A percentile compares a stretch with the other conserved stretches of the same genome.
Evolutionary conservation across 257 asterid genomes (phyloP).

Genomic region (Linaria vulgaris): DNA sequence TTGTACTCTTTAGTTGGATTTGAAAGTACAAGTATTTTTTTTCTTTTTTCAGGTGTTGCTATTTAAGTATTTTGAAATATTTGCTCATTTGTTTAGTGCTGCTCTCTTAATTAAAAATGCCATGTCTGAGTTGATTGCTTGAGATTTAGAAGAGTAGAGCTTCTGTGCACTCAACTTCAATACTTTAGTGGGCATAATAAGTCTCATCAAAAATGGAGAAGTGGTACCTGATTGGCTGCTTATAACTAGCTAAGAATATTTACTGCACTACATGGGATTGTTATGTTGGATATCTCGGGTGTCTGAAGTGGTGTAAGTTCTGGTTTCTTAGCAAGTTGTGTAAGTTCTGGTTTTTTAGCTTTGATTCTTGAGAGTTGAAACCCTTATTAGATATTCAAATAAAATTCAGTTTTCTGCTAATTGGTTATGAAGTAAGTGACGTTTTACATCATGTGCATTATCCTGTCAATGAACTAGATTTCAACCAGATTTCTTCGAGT

Average conservation of each 20-base stretch:
- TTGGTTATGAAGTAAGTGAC: slow-evolving; percentile 1
- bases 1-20: not conserved
- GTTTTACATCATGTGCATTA: not conserved
- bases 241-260: slow-evolving; percentile 4
- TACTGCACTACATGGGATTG: not conserved
- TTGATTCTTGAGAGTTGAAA: not conserved
- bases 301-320: not conserved
- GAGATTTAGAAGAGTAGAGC: slow-evolving; percentile 7
- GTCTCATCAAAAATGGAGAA: not conserved
- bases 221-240: not conserved
- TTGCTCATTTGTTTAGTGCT: slow-evolving; percentile 1
- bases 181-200: no score
- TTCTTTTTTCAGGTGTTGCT: not conserved
- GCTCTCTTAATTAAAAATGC: not conserved
- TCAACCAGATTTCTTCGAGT: slow-evolving; percentile 12
- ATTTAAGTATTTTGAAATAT: not conserved
- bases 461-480: slow-evolving; percentile 13
- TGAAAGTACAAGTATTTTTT: not conserved
- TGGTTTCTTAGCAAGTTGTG: no score
- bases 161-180: not conserved
- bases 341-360: no score
- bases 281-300: not conserved
- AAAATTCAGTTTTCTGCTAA: slow-evolving; percentile 2
- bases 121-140: slow-evolving; percentile 3
- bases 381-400: not conserved